These are phyloP conservation scores for Fragosphaeria purpurea DNA, from an alignment of 2,329 filamentous ascomycete genomes.

Conservation along the genomic window DNA sequence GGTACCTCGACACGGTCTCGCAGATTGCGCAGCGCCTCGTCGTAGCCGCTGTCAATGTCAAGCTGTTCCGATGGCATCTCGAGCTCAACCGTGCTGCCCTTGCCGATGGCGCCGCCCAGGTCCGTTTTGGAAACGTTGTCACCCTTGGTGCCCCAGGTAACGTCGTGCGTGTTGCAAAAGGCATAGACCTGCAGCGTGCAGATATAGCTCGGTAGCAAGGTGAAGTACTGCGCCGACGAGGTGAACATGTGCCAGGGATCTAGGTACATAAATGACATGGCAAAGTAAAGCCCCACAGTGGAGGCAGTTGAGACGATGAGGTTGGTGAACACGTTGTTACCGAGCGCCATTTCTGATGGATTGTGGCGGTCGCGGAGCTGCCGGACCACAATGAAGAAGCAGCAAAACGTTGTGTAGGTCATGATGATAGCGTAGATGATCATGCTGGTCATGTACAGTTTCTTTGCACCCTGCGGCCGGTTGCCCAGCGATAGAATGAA, in stretches of 20 bases:
- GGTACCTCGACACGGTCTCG: conserved; percentile 84
- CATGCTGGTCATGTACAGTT: conserved; percentile 80
- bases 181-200: conserved; percentile 97
- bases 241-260: conserved; percentile 99
- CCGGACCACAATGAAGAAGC: conserved; percentile 78
- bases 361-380: conserved; percentile 51
- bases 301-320: conserved; percentile 82
- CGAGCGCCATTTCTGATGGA: conserved; percentile 37
- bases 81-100: conserved; percentile 70
- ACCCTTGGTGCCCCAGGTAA: conserved; percentile 82
- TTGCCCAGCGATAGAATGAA: conserved; percentile 97
- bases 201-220: conserved; percentile 85
- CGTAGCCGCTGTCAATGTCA: conserved; percentile 95
- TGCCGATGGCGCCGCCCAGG: conserved; percentile 72
- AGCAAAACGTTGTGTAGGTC: conserved; percentile 86
- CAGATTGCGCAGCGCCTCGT: conserved; percentile 91
- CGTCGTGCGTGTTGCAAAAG: conserved; percentile 97
- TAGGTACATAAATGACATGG: conserved; percentile 93
- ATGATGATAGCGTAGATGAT: conserved; percentile 90
- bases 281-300: conserved; percentile 86
- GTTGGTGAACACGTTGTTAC: conserved; percentile 89
- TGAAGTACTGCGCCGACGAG: conserved; percentile 80
- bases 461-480: conserved; percentile 85
- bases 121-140: conserved; percentile 94
- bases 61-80: conserved; percentile 98